Conservation (phyloP, 2,329 filamentous ascomycete genomes). For the Phyllosticta ampelicida region DNA sequence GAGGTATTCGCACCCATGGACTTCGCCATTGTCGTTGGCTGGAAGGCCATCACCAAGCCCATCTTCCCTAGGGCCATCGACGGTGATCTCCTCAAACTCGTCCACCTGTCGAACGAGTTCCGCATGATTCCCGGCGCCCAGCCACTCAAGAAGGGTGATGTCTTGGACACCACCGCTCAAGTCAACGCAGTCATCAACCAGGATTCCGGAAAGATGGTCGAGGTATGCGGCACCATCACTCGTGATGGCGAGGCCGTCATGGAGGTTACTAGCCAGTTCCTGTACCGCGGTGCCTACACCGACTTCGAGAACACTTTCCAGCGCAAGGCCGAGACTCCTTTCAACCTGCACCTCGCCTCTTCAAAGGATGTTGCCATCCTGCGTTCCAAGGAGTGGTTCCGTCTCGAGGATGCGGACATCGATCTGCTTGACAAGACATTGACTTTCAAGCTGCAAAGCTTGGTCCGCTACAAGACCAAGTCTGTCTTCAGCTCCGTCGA, state of each 20-base stretch:
- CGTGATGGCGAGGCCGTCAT: constrained; percentile 79
- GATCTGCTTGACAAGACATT: constrained; percentile 88
- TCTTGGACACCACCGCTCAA: constrained; percentile 83
- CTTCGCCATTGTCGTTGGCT: constrained; percentile 94
- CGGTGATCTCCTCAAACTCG: constrained; percentile 88
- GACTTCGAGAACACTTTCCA: constrained; percentile 99
- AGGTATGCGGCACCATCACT: constrained; percentile 94
- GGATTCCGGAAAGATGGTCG: constrained; percentile 97
- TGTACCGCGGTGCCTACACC: constrained; percentile 85
- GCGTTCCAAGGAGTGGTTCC: constrained; percentile 97
- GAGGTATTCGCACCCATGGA: constrained; percentile 95
- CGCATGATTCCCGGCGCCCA: constrained; percentile 95
- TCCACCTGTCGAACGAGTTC: constrained; percentile 95
- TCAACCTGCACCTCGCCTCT: constrained; percentile 80
- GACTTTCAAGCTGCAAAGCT: constrained; percentile 87
- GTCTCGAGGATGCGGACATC: constrained; percentile 69
- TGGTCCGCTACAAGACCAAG: constrained; percentile 92
- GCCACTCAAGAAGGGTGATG: constrained; percentile 89
- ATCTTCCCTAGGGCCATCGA: constrained; percentile 97
- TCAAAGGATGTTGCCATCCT: constrained; percentile 89
- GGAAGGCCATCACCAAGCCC: constrained; percentile 98
- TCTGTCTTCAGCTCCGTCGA: constrained; percentile 82
- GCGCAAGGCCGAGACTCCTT: constrained; percentile 88
- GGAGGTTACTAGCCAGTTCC: constrained; percentile 97
- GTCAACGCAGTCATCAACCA: constrained; percentile 98